Evolutionary conservation across 352 stramenopile species (phyloP), one percentile per base, ranked within the genome.

Genomic region (Globisporangium echinulatum): DNA sequence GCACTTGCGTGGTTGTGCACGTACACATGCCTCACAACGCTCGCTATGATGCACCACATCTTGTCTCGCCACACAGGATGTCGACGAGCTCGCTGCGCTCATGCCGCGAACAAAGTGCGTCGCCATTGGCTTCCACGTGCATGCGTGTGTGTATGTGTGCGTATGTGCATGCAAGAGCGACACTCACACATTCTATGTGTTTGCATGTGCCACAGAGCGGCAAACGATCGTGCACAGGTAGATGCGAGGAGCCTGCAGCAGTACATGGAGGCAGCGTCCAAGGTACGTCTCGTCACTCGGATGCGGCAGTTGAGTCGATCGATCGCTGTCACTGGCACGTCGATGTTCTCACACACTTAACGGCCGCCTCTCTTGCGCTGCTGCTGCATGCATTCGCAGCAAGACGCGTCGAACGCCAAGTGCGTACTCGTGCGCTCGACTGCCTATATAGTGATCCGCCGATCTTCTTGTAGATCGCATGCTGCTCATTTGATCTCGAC

Each of bases 101-200:
- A 92, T 92, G 82, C 82, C 82, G 43, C 79, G 82, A 33, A 90
- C 79, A 50, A 86, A 73, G 82, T 92, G 17, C 52, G 25, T 25
- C 25, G 25, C 25, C 25, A 25, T 25, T 25, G 25, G 25, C 25
- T 25, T 25, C 25, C 2, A 25, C 1, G 61, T 57, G 38, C 33
- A 40, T 11, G 15, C 8, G 5, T 48, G 37, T 11, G 13, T 54
- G 0, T 54, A 13, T 1, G 48, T 47, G 47, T 61, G 52, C 52
- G 39, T 47, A 8, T 19, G 13, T 37, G 17, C 33, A 33, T 52
- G 14, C 6, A 25, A 25, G 25, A 25, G 25, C 25, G 19, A 15
- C 48, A 11, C 37, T 36, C 5, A 43, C 37, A 33, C 25, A 25
- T 25, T 44, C 11, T 46, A 10, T 13, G 9, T 4, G 13, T 7